A percentile compares a stretch with the other conserved stretches of the same genome.
Conservation (phyloP, 306 rosid genomes). For the Malus asiatica region DNA sequence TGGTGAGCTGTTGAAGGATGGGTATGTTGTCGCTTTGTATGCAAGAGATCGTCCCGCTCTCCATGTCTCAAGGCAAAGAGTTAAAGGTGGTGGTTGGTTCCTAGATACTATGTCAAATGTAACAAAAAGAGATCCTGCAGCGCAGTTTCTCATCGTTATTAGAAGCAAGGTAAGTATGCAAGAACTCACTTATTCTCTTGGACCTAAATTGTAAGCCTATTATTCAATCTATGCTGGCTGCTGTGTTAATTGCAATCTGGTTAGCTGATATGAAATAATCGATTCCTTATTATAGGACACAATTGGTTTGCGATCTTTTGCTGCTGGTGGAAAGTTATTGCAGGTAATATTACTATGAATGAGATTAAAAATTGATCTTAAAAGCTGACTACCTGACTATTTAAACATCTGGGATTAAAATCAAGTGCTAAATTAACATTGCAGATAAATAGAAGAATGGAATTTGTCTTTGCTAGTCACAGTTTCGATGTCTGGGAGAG, state of each 20-base stretch:
- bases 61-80: conserved; percentile 85
- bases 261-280: conserved; percentile 23
- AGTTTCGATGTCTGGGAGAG: conserved; percentile 98
- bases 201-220: not conserved
- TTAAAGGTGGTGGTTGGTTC: conserved; percentile 94
- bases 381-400: not conserved
- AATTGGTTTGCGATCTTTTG: conserved; percentile 89
- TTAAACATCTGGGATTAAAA: conserved; percentile 10
- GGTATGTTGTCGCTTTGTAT: conserved; percentile 70
- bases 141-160: conserved; percentile 72
- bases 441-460: conserved; percentile 94
- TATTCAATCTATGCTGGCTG: conserved; percentile 16
- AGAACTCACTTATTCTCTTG: conserved; percentile 7
- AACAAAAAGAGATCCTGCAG: conserved; percentile 94
- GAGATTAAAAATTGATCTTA: not conserved
- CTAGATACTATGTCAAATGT: conserved; percentile 71
- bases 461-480: conserved; percentile 95
- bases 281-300: conserved; percentile 57
- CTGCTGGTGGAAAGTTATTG: conserved; percentile 93
- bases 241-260: conserved; percentile 12
- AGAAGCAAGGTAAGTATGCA: conserved; percentile 73
- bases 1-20: conserved; percentile 73
- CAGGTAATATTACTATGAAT: conserved; percentile 50
- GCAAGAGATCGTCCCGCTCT: conserved; percentile 62
- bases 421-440: conserved; percentile 9